Percentiles rank a stretch among this genome's conserved stretches.
Evolutionary conservation across 768 basidiomycete genomes (phyloP).

Genomic region (Neoboletus magnificus): DNA sequence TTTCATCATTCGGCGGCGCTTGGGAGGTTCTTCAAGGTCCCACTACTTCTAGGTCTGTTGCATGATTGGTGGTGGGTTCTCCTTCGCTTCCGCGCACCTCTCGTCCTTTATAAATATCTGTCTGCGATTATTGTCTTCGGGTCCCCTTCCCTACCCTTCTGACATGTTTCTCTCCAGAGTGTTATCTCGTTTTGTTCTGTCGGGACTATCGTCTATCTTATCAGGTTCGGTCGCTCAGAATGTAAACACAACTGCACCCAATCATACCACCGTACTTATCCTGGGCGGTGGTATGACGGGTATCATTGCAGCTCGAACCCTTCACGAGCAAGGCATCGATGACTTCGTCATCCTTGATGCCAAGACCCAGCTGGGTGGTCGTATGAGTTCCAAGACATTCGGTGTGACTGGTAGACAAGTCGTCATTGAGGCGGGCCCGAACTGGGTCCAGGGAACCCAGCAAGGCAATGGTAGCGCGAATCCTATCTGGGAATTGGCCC

Average conservation of each 20-base stretch:
- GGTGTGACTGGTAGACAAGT: constrained; percentile 36
- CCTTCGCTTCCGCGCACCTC: background rate
- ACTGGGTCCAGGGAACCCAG: constrained; percentile 60
- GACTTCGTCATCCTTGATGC: constrained; percentile 63
- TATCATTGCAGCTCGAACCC: constrained; percentile 58
- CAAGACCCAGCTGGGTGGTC: constrained; percentile 57
- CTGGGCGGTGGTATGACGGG: constrained; percentile 68
- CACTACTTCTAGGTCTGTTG: background rate
- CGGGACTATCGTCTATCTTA: constrained; percentile 2
- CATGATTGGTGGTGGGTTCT: background rate
- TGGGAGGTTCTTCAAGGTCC: background rate
- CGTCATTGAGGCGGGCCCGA: constrained; percentile 55
- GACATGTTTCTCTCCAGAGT: constrained; percentile 13
- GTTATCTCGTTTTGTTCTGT: background rate
- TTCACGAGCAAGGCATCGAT: constrained; percentile 49
- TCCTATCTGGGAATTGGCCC: constrained; percentile 56
- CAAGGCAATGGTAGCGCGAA: constrained; percentile 48
- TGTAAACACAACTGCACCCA: constrained; percentile 1
- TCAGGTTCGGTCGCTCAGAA: constrained; percentile 5
- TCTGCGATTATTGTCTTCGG: background rate
- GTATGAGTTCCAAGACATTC: constrained; percentile 49
- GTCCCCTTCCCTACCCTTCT: background rate
- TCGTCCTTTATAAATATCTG: background rate
- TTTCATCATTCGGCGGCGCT: background rate
- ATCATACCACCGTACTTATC: constrained; percentile 44